These are phyloP conservation scores for Sambucus nigra DNA, from an alignment of 129 eudicot genomes.

Conservation along the genomic window DNA sequence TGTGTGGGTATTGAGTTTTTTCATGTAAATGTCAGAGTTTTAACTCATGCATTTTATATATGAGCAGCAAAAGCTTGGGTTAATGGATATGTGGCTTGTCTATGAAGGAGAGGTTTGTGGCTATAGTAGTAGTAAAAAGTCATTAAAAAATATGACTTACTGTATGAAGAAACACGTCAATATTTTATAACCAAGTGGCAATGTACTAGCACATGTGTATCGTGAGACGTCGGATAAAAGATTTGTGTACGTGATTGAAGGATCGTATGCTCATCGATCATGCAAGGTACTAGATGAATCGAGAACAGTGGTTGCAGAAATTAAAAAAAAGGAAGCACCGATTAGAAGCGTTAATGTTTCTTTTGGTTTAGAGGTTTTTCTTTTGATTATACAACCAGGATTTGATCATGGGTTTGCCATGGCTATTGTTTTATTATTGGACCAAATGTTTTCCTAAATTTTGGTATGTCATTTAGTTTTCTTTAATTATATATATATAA, in stretches of 20 bases:
- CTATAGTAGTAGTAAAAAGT: too few species aligned
- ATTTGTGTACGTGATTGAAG: constrained; percentile 47
- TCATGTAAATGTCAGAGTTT: too few species aligned
- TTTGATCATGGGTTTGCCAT: constrained; percentile 55
- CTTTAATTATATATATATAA: too few species aligned
- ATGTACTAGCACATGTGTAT: constrained; percentile 57
- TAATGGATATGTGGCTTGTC: constrained; percentile 50
- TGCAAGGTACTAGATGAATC: constrained; percentile 63
- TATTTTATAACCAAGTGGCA: constrained; percentile 25
- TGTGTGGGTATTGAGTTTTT: too few species aligned
- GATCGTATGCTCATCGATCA: constrained; percentile 59
- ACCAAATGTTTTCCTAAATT: constrained; percentile 67
- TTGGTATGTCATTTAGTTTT: too few species aligned
- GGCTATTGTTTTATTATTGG: constrained; percentile 67
- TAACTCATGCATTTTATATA: too few species aligned
- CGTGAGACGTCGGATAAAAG: constrained; percentile 22
- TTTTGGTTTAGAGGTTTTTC: constrained; percentile 68
- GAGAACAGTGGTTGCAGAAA: constrained; percentile 62
- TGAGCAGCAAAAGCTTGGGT: constrained; percentile 43
- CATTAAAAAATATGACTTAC: constrained; percentile 17
- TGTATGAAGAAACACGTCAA: constrained; percentile 37
- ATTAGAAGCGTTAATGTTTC: too few species aligned
- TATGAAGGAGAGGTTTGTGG: constrained; percentile 46
- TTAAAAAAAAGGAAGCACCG: constrained; percentile 62
- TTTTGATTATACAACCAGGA: constrained; percentile 46